Evolutionary conservation across 148 eudicot species (phyloP).

Genomic region (Euryodendron excelsum): DNA sequence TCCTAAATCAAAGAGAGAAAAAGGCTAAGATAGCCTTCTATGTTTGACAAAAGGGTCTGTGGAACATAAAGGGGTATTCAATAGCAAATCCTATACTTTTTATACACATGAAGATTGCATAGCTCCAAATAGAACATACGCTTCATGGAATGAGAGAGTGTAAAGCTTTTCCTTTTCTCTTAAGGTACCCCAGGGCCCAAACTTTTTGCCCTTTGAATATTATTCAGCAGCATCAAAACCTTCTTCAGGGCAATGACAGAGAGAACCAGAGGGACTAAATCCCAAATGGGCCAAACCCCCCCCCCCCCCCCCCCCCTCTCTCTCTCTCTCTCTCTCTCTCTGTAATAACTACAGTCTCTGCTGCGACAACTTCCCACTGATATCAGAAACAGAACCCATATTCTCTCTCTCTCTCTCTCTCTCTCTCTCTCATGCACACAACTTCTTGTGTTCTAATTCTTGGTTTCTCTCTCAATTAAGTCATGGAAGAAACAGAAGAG

Average conservation of each 20-base stretch:
- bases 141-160: not conserved
- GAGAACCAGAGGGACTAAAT: conserved; percentile 20
- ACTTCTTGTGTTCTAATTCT: too few species aligned
- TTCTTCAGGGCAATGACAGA: conserved; percentile 29
- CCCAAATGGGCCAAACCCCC: conserved; percentile 3
- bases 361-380: conserved; percentile 9
- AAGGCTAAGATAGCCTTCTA: not conserved
- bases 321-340: conserved; percentile 29
- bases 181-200: conserved; percentile 19
- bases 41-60: conserved; percentile 4
- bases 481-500: conserved; percentile 64
- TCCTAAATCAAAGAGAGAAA: conserved; percentile 3
- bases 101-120: conserved; percentile 1
- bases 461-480: conserved; percentile 24
- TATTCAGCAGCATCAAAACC: conserved; percentile 7
- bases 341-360: conserved; percentile 42
- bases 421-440: conserved; percentile 19
- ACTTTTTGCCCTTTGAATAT: conserved; percentile 22
- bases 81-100: not conserved
- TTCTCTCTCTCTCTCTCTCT: conserved; percentile 7
- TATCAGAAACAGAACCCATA: conserved; percentile 14
- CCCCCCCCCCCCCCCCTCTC: conserved; percentile 20
- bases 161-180: conserved; percentile 8
- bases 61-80: not conserved
- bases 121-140: conserved; percentile 21